Evolutionary conservation across 495 filamentous ascomycete genomes (phyloP).

Genomic region (Trichoderma erinaceum): DNA sequence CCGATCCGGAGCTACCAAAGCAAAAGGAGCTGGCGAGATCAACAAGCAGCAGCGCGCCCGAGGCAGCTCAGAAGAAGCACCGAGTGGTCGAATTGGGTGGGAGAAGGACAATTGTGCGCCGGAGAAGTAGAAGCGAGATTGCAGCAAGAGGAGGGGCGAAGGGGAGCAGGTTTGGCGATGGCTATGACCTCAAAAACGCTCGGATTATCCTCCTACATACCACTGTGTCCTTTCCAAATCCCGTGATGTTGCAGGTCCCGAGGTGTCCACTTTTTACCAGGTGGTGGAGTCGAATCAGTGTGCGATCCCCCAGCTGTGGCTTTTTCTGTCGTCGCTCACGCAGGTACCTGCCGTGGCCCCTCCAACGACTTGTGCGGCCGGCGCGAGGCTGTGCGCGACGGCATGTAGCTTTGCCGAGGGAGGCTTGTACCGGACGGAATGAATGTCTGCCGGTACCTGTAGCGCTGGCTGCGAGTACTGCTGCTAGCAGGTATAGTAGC

Average conservation of each 20-base stretch:
- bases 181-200: slow-evolving; percentile 15
- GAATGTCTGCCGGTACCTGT: not conserved
- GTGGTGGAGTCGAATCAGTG: not conserved
- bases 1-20: not conserved
- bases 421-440: not conserved
- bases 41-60: not conserved
- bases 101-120: not conserved
- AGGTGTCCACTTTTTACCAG: slow-evolving; percentile 16
- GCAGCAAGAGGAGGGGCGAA: not conserved
- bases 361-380: not conserved
- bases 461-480: not conserved
- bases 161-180: not conserved
- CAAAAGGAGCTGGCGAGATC: not conserved
- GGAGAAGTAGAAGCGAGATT: not conserved
- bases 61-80: not conserved
- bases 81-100: not conserved
- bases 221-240: slow-evolving; percentile 19
- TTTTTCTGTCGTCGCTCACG: not conserved
- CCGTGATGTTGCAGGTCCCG: slow-evolving; percentile 17
- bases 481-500: no score
- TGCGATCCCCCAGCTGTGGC: not conserved
- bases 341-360: not conserved
- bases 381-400: not conserved
- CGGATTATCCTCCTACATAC: slow-evolving; percentile 13
- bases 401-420: slow-evolving; percentile 1